These are phyloP conservation scores for Ottelia alismoides DNA, from an alignment of 106 monocot genomes.

Conservation along the genomic window DNA sequence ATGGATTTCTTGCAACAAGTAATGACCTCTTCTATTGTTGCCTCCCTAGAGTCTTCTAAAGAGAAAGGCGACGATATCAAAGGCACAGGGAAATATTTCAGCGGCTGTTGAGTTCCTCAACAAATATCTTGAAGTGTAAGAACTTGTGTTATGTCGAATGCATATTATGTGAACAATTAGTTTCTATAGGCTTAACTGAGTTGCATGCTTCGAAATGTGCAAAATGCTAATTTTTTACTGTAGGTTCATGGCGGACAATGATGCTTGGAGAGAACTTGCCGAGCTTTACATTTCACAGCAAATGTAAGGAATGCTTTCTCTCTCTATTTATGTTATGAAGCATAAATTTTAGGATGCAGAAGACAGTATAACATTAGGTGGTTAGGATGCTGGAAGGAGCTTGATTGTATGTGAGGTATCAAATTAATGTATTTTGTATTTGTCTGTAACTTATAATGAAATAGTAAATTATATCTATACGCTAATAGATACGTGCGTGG, in stretches of 20 bases:
- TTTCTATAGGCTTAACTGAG: no score
- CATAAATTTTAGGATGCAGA: no score
- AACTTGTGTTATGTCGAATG: no score
- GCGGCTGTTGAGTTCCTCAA: slow-evolving; percentile 46
- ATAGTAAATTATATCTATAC: no score
- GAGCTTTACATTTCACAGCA: slow-evolving; percentile 58
- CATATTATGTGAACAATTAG: not conserved
- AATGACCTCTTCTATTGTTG: not conserved
- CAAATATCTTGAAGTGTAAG: slow-evolving; percentile 69
- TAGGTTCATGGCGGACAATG: slow-evolving; percentile 87
- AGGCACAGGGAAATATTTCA: slow-evolving; percentile 64
- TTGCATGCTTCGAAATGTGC: no score
- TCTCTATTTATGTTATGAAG: no score
- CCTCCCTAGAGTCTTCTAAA: slow-evolving; percentile 34
- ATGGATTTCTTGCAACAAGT: not conserved
- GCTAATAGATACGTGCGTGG: no score
- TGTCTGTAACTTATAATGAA: no score
- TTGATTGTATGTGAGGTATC: no score
- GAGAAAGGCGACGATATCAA: slow-evolving; percentile 61
- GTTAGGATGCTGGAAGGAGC: no score
- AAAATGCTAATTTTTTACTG: not conserved
- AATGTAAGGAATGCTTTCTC: slow-evolving; percentile 54
- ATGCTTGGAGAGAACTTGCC: slow-evolving; percentile 92
- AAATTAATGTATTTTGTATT: no score
- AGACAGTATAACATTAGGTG: no score